Conservation (phyloP, 2,329 filamentous ascomycete species). For the Fusarium sp. region DNA sequence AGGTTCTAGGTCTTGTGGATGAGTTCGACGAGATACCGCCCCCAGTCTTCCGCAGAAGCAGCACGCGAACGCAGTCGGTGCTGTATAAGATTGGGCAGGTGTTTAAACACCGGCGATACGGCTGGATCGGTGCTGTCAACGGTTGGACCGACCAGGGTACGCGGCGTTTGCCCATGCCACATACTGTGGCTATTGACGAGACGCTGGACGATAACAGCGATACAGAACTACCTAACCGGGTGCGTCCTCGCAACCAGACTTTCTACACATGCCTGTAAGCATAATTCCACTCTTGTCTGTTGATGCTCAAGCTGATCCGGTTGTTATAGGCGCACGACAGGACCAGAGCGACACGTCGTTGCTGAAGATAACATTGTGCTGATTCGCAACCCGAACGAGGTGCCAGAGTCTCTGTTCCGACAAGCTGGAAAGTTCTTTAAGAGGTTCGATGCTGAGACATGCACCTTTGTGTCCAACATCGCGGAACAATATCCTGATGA, state of each 20-base stretch:
- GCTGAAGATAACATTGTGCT: constrained; percentile 81
- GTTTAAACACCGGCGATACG: constrained; percentile 83
- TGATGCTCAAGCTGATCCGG: constrained; percentile 15
- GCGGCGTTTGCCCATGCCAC: constrained; percentile 44
- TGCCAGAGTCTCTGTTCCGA: constrained; percentile 69
- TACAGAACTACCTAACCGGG: constrained; percentile 44
- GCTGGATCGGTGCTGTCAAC: constrained; percentile 82
- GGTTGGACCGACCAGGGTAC: constrained; percentile 77
- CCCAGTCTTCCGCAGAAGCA: constrained; percentile 48
- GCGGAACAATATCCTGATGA: constrained; percentile 88
- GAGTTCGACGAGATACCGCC: constrained; percentile 59
- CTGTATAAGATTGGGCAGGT: constrained; percentile 80
- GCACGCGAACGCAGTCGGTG: constrained; percentile 38
- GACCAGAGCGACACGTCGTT: constrained; percentile 50
- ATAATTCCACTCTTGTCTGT: constrained; percentile 37
- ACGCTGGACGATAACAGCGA: constrained; percentile 44
- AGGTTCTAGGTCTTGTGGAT: constrained; percentile 52
- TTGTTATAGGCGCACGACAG: constrained; percentile 47
- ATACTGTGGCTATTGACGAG: constrained; percentile 44
- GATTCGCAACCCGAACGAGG: constrained; percentile 59
- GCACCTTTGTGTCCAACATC: constrained; percentile 83
- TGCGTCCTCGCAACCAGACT: constrained; percentile 59
- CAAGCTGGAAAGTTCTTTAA: constrained; percentile 89
- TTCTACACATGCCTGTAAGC: constrained; percentile 85
- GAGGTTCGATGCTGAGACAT: constrained; percentile 75